Conservation (phyloP, 2,329 filamentous ascomycete genomes). For the Calycina herbarum region DNA sequence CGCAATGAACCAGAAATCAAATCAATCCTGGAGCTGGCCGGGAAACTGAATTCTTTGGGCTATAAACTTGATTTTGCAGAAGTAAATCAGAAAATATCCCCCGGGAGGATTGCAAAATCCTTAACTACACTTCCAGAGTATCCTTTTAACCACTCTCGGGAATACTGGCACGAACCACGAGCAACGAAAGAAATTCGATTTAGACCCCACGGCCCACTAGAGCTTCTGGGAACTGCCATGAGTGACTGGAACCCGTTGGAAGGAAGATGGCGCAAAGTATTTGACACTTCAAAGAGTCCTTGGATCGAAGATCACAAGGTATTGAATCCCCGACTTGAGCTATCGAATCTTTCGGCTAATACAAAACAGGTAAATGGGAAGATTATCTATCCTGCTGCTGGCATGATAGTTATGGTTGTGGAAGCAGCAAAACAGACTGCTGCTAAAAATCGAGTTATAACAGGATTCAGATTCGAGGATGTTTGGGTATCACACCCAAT, state of each 20-base stretch:
- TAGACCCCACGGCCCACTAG: slow-evolving; percentile 47
- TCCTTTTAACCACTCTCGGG: slow-evolving; percentile 9
- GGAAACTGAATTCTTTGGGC: slow-evolving; percentile 45
- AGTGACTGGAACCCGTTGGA: slow-evolving; percentile 17
- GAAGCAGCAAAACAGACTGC: slow-evolving; percentile 9
- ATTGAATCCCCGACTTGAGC: not conserved
- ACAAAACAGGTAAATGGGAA: slow-evolving; percentile 13
- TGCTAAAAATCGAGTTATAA: too few relatives aligned
- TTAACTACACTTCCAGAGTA: slow-evolving; percentile 12
- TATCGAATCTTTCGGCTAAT: not conserved
- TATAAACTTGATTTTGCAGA: slow-evolving; percentile 41
- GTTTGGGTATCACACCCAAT: too few relatives aligned
- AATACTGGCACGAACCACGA: slow-evolving; percentile 13
- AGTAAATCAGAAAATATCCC: too few relatives aligned
- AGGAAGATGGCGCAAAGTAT: not conserved
- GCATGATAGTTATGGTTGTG: slow-evolving; percentile 8
- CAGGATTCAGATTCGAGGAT: too few relatives aligned
- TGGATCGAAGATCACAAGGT: slow-evolving; percentile 20
- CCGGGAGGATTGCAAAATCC: not conserved
- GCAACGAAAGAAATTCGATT: slow-evolving; percentile 1
- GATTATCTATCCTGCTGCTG: slow-evolving; percentile 31
- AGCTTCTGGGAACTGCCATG: slow-evolving; percentile 43
- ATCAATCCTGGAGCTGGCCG: slow-evolving; percentile 46
- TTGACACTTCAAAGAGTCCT: slow-evolving; percentile 39
- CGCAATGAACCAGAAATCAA: not conserved